Evolutionary conservation across 192 early-diverging fungal genomes (phyloP).

Genomic region (Backusella sp.): DNA sequence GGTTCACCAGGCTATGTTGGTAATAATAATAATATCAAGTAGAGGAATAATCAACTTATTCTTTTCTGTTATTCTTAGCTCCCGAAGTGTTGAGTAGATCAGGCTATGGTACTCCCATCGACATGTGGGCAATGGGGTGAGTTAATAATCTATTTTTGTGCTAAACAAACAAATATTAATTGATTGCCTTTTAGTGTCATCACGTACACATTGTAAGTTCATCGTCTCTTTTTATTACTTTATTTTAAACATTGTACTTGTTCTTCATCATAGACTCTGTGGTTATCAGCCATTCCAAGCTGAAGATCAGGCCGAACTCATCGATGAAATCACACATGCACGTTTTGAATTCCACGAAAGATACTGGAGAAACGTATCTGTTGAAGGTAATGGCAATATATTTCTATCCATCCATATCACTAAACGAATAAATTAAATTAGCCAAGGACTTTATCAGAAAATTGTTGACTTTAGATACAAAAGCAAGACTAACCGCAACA

Average conservation of each 20-base stretch:
- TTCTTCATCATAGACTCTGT: conserved; percentile 52
- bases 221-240: no score
- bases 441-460: conserved; percentile 79
- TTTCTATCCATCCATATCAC: not conserved
- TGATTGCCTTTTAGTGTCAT: conserved; percentile 60
- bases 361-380: conserved; percentile 83
- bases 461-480: conserved; percentile 66
- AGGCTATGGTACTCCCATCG: conserved; percentile 87
- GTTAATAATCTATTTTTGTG: not conserved
- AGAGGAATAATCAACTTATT: not conserved
- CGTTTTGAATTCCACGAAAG: conserved; percentile 70
- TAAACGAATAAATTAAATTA: conserved; percentile 15
- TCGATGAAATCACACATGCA: conserved; percentile 60
- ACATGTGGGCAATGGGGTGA: conserved; percentile 90
- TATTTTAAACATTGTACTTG: not conserved
- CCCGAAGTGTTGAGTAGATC: conserved; percentile 83
- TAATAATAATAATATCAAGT: not conserved
- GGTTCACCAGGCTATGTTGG: conserved; percentile 82
- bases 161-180: not conserved
- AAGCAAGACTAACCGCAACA: conserved; percentile 70
- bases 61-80: conserved; percentile 31
- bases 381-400: conserved; percentile 54
- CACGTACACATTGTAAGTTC: conserved; percentile 76
- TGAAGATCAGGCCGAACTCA: conserved; percentile 55
- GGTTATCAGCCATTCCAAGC: conserved; percentile 79